Evolutionary conservation across 305 asterid genomes (phyloP), one percentile per base, ranked within the genome.

Genomic region (Fraxinus albicans): DNA sequence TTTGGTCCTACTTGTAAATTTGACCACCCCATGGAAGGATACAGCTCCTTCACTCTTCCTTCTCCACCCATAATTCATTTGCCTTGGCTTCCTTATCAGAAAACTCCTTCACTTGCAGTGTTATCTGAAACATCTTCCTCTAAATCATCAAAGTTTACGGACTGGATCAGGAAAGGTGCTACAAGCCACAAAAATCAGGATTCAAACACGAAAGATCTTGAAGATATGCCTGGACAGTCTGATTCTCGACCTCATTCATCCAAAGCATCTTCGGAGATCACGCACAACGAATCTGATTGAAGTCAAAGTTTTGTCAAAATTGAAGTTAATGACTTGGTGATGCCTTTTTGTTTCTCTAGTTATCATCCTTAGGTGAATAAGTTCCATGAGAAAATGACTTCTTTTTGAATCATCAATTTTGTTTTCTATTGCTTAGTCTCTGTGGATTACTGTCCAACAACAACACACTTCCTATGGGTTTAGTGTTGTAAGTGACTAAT

Each of bases 11-110:
- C 94, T 5, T 90, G 96, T 85, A 88, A 79, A 81, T 92, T 79
- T 55, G 96, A 92, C 80, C 96, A 92, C 80, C 96, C 96, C 10
- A 38, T 90, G 92, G 89, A 86, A 3, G 93, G 91, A 63, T 90
- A 89, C 79, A 58, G 89, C 1, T 90, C 90, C 42, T 10, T 85
- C 77, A 77, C 80, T 53, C 76, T 79, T 63, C 92, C 93, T 69
- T 85, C 92, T 76, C 83, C 86, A 33, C 87, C 88, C 63, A 6
- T 84, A 25, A 80, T 89, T 8, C 85, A 81, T 65, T 42, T 84
- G n/a, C 81, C 88, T 33, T 60, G 82, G 13, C 29, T 69, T 38
- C 83, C 83, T 29, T 87, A 88, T 27, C 91, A 85, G 79, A 82
- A 81, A 27, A 69, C 72, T 2, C 21, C 80, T 17, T 82, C 87